Evolutionary conservation across 2,329 filamentous ascomycete genomes (phyloP).

Genomic region (Fusarium clavum): DNA sequence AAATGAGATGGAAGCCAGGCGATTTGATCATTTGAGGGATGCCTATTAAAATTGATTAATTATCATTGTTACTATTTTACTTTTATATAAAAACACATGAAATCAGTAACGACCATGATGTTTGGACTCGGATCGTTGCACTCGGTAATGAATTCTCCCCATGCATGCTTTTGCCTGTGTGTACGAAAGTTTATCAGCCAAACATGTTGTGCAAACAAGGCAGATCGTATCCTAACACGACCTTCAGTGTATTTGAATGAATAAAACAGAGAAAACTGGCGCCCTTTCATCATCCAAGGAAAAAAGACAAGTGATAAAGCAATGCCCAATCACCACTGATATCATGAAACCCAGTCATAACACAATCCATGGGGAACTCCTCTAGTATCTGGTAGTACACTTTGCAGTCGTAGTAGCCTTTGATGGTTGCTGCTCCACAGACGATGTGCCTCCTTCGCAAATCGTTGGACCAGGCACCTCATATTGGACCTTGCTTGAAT

Average conservation of each 20-base stretch:
- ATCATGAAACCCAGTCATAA: neutral
- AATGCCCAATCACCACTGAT: neutral
- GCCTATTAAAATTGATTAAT: neutral
- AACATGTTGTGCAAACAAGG: neutral
- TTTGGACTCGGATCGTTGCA: rapidly evolving
- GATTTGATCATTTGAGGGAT: neutral
- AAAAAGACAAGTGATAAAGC: neutral
- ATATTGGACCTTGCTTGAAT: slow-evolving; percentile 46
- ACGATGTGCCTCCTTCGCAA: slow-evolving; percentile 43
- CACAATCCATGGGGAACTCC: neutral
- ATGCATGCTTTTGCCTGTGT: neutral
- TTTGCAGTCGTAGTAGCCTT: slow-evolving; percentile 42
- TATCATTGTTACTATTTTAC: neutral
- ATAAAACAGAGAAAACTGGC: neutral
- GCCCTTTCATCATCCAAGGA: neutral
- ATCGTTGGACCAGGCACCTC: slow-evolving; percentile 50
- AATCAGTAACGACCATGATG: neutral
- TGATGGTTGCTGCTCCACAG: slow-evolving; percentile 44
- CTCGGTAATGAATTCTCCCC: neutral
- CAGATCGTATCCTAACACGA: neutral
- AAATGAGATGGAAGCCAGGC: neutral
- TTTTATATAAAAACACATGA: neutral
- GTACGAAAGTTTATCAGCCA: neutral
- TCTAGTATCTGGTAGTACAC: slow-evolving; percentile 37
- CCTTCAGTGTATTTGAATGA: neutral